Evolutionary conservation across 345 rosid species (phyloP), one percentile per base, ranked within the genome.

Genomic region (Aethionema arabicum): DNA sequence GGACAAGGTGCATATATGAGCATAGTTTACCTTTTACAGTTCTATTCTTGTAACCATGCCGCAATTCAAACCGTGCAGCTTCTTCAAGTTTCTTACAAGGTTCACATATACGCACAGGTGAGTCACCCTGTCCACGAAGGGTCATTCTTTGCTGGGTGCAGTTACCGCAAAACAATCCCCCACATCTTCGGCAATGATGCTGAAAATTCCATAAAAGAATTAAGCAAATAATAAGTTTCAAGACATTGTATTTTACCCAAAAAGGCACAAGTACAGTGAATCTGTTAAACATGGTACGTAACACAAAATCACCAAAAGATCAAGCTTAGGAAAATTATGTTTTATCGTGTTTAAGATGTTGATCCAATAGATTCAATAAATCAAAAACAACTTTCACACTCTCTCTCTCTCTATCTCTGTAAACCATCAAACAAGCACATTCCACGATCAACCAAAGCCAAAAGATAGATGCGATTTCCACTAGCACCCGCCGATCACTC

Each of bases 141-240:
- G 65, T 56, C 96, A 93, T 90, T 70, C 87, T 70, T 49, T 84
- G 85, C 74, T 78, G 88, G 2, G 92, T 85, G 61, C 96, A 93
- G 56, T 63, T 74, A 66, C 76, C 73, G 77, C 97, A 93, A 73
- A 87, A 93, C 57, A 93, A 39, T 3, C 99, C 96, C n/a, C 96
- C 99, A 67, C 95, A 93, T 67, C 96, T 78, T 59, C 97, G 80
- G 72, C 97, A 93, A 73, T 93, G 97, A 69, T 93, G 97, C 99
- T 93, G 85, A 14, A 47, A 47, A 31, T 31, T 33, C 62, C 35
- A 67, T 38, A 72, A 27, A 16, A 32, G 0, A 37, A 38, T 16
- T 11, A 64, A 16, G 3, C 4, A 58, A 35, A 32, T 38, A 4
- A 36, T 46, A 16, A 15, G n/a, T 11, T 5, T 31, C 27, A 1